Base-by-base conservation (phyloP, 805 yeast genomes). In the Scheffersomyces lignosus region DNA sequence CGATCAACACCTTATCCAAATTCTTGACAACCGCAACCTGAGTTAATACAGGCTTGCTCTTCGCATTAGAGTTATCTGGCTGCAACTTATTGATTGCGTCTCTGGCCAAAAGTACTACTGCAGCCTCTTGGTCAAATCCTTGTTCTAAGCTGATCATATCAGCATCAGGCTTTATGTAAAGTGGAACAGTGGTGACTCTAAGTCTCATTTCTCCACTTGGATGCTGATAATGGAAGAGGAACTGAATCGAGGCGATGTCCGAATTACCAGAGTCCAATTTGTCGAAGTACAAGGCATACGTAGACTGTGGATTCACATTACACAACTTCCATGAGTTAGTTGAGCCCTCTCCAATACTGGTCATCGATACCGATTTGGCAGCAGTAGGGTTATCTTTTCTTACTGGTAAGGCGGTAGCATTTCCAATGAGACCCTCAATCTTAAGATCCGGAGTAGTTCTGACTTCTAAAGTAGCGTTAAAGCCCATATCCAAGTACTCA, bases 121-220 rank as follows among this genome's bases (percentile, higher is more conserved):
- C 83, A 9, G 83, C 82, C 51, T 81, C 87, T 55, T 82, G 87
- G 53, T 81, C 88, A 52, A 81, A 81, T 12, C 73, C 73, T 7
- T 56, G 54, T 27, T 74, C 69, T 29, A 80, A 48, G 32, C 62
- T 66, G n/a, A 59, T 52, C 10, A 56, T 54, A 40, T 70, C 73
- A 8, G 64, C 58, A 18, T 66, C 64, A 9, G 68, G 66, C 17
- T 70, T 47, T 3, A 77, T 56, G 3, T 71, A 71, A 20, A 68
- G 62, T 4, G 75, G 67, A 4, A 76, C 56, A 0, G 87, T 81
- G 5, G 87, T 80, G 9, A 81, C 85, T 44, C 80, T 71, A 31
- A 82, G 53, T 45, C 86, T 67, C 50, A 70, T 65, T 16, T 76
- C 66, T 3, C 83, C 83, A 34, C 69, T 71, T 7, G 81, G 66